Conservation (phyloP, 176 grass and related monocot genomes). For the Triticum dicoccoides region DNA sequence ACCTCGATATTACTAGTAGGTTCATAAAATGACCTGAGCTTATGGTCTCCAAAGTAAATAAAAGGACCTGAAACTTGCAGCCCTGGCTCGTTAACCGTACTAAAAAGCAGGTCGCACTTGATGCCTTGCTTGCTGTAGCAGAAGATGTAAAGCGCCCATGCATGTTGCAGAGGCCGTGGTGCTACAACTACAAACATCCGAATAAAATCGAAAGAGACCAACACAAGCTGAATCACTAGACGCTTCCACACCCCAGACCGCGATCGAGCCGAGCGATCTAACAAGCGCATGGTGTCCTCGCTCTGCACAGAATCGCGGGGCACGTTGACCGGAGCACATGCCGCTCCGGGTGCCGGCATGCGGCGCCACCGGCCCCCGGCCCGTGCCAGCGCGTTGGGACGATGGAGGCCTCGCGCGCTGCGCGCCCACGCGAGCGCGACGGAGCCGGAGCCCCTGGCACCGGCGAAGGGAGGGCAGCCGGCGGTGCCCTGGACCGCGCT, state of each 20-base stretch:
- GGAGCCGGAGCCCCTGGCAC: neutral
- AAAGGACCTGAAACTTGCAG: neutral
- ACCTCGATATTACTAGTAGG: neutral
- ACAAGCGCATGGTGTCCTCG: slow-evolving; percentile 19
- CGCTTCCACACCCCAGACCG: too few species aligned
- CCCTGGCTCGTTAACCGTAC: too few species aligned
- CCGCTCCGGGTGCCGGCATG: neutral
- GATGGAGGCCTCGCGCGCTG: neutral
- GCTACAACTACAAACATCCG: neutral
- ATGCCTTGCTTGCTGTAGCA: slow-evolving; percentile 34
- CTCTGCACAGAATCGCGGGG: neutral
- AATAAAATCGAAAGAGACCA: neutral
- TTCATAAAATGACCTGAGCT: neutral
- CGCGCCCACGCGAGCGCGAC: neutral
- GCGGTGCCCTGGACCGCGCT: slow-evolving; percentile 5
- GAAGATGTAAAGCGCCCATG: slow-evolving; percentile 22
- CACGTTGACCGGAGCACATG: neutral
- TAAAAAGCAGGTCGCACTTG: neutral
- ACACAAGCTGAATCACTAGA: neutral
- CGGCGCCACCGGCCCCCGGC: neutral
- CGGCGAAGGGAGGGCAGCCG: neutral
- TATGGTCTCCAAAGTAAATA: neutral
- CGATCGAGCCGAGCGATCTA: neutral
- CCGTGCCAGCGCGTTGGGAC: neutral
- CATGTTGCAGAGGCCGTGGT: neutral